Evolutionary conservation across 371 early-diverging fungal species (phyloP), one percentile per base, ranked within the genome.

Genomic region (Cokeromyces recurvatus): DNA sequence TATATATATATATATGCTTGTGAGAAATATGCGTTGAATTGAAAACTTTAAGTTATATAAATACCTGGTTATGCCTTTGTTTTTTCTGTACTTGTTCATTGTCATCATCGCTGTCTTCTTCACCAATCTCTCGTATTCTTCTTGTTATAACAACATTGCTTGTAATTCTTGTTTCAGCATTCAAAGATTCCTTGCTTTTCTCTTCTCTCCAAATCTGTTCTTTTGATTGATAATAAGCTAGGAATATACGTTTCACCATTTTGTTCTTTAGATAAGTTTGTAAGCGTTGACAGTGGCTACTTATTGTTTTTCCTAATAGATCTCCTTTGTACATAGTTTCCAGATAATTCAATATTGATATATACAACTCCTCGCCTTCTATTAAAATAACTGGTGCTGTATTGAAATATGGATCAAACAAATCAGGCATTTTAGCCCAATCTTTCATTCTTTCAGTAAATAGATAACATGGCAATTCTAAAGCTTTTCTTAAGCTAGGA

Each of bases 71-170:
- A 44, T 32, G 44, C 44, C 44, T 44, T 44, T 44, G 44, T 34
- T 44, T 44, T n/a, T 44, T 44, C 34, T 44, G 44, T 44, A 44
- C 44, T 44, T 44, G 44, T 44, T 44, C 44, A 44, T 44, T 44
- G 44, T 44, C 44, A 34, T 44, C 44, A 44, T 44, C 32, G 34
- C 44, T 44, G 37, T 37, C 37, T 46, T 37, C 46, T 36, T 46
- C 36, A 46, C 36, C 36, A 46, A 46, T 24, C 44, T 34, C 34
- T 46, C 25, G 22, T 24, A 36, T 46, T 46, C 35, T 46, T 36
- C 37, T 46, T 35, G 46, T 37, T 46, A 46, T 37, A 25, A 46
- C 37, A 36, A 36, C 19, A 37, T 46, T 46, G 27, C 37, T 37
- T 34, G 34, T 37, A 46, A 46, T 46, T 46, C 46, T 46, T 46